Base-by-base conservation (phyloP, 2,329 filamentous ascomycete species). In the Fusarium brevicatenulatum region DNA sequence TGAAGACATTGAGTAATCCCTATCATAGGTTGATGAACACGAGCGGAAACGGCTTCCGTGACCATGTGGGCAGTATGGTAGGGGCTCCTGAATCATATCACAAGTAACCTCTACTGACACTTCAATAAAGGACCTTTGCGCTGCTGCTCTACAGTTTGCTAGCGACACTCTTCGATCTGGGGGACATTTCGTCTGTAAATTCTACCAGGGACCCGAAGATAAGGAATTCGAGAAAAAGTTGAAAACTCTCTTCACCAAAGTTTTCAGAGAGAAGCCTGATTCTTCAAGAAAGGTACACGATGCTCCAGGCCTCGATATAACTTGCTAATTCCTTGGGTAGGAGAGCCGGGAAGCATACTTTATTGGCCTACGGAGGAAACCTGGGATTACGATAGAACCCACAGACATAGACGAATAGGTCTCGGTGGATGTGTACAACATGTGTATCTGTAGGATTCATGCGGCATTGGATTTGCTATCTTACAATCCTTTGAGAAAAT, bases 1-100 rank as follows among this genome's bases (percentile, higher is more conserved):
- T 93, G 86, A 94, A 90, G 86, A 97, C 91, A 86, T 89, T 98
- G 90, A 97, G 92, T 95, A 93, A 96, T 90, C 94, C 95, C 74
- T 96, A 97, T 91, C 82, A 85, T 88, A 99, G 96, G 96, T 92
- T 99, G 92, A 97, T 98, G 95, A 99, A 99, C 84, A 98, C 95
- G 77, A 97, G 93, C 84, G 96, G 96, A 63, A 92, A 94, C 78
- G 83, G 84, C 25, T 96, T 97, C 80, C 90, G 91, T 73, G 96
- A 99, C 83, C 96, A 99, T 83, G 92, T 91, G 15, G 93, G 94
- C 36, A 98, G 95, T 83, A 98, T 99, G 94, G 95, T 98, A 84
- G 80, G 91, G n/a, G 19, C 7, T 13, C 9, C 5, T 30, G 10
- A 21, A 15, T 25, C n/a, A 23, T 28, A 18, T 13, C 32, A 12